These are phyloP conservation scores for Choiromyces venosus DNA, from an alignment of 495 filamentous ascomycete species.

Conservation along the genomic window DNA sequence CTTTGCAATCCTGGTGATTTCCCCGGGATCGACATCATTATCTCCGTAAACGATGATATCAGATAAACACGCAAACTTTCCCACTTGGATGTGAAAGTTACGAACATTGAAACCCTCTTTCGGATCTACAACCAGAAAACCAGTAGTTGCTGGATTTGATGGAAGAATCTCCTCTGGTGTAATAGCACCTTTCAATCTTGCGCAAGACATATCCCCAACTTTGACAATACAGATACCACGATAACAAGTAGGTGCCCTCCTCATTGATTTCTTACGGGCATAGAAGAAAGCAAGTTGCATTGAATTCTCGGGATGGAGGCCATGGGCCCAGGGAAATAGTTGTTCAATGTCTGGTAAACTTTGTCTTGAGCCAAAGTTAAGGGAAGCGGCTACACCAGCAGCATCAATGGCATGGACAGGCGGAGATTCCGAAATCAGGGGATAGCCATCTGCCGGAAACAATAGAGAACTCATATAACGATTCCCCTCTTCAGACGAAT, in stretches of 20 bases:
- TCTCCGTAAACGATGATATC: constrained; percentile 91
- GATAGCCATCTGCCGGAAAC: constrained; percentile 64
- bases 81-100: constrained; percentile 95
- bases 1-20: constrained; percentile 62
- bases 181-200: constrained; percentile 80
- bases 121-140: constrained; percentile 76
- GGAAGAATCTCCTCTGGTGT: constrained; percentile 69
- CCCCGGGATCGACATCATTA: constrained; percentile 50
- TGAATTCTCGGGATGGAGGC: constrained; percentile 81
- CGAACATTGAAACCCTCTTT: constrained; percentile 74
- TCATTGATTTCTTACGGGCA: constrained; percentile 62
- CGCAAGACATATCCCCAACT: constrained; percentile 67
- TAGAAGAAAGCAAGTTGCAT: constrained; percentile 86
- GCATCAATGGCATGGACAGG: constrained; percentile 70
- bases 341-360: constrained; percentile 73
- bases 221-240: constrained; percentile 83
- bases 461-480: constrained; percentile 59
- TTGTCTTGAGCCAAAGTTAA: constrained; percentile 68
- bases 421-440: constrained; percentile 53
- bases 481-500: constrained; percentile 42
- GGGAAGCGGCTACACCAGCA: constrained; percentile 59
- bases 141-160: constrained; percentile 16
- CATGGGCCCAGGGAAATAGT: constrained; percentile 97
- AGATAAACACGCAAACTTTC: constrained; percentile 78
- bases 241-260: constrained; percentile 63